phyloP scores from a whole-genome alignment of 2,329 filamentous ascomycete species.

The Calonectria fujianensis region DNA sequence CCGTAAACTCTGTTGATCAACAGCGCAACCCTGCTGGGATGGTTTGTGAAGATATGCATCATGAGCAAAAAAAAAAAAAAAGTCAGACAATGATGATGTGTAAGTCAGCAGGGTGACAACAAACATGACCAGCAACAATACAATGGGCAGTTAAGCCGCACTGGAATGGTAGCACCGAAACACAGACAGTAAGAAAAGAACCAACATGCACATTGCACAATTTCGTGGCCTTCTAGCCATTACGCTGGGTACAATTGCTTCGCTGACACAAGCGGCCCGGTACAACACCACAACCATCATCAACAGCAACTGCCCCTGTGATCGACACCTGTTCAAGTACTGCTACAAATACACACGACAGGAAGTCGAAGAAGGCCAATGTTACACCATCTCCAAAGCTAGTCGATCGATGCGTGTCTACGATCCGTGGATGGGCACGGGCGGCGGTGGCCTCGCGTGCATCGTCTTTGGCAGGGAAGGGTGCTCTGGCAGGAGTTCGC shows the following conservation, averaged over 20 bases:
- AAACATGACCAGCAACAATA: not conserved
- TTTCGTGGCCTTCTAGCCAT: not conserved
- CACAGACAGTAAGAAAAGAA: not conserved
- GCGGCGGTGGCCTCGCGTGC: constrained; percentile 28
- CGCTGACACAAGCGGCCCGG: not conserved
- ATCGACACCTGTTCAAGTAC: constrained; percentile 21
- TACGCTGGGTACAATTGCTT: not conserved
- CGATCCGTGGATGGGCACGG: not conserved
- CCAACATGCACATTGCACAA: not conserved
- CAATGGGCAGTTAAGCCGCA: not conserved
- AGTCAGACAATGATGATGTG: constrained; percentile 1
- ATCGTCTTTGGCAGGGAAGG: not conserved
- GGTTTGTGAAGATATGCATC: not conserved
- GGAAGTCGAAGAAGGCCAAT: constrained; percentile 19
- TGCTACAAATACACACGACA: constrained; percentile 21
- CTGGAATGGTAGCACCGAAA: not conserved
- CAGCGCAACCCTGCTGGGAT: not conserved
- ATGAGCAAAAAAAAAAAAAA: not conserved
- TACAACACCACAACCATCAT: constrained; percentile 28
- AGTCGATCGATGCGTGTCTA: constrained; percentile 33
- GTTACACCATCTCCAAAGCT: constrained; percentile 29
- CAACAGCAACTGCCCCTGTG: constrained; percentile 39
- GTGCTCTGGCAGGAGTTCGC: constrained; percentile 12
- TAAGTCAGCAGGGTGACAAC: constrained; percentile 21
- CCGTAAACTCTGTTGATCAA: not conserved